phyloP scores from a whole-genome alignment of 441 rosid species.

The Brassica balearica region DNA sequence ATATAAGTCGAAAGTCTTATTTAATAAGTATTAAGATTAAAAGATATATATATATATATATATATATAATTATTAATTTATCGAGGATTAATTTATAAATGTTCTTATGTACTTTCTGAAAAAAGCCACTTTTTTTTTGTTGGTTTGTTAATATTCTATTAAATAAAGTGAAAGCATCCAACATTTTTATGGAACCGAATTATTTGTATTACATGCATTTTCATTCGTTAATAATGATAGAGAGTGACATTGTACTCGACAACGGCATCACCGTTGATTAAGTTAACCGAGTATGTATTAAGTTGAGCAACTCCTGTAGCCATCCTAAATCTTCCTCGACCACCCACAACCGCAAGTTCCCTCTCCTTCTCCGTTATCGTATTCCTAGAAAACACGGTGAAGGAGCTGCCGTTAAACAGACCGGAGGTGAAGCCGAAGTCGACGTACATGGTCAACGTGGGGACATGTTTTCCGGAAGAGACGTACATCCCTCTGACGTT shows the following conservation, averaged over 20 bases:
- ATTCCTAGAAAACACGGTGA: conserved; percentile 45
- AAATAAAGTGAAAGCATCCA: neutral
- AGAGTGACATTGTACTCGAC: conserved; percentile 57
- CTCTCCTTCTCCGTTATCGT: conserved; percentile 47
- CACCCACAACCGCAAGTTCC: conserved; percentile 65
- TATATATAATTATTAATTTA: no score
- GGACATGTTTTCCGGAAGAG: conserved; percentile 32
- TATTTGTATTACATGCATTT: neutral
- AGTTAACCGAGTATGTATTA: conserved; percentile 47
- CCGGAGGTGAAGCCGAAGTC: conserved; percentile 42
- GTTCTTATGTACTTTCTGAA: no score
- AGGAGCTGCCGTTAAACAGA: conserved; percentile 36
- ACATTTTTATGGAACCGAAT: neutral
- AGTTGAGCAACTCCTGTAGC: conserved; percentile 54
- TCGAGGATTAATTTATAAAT: no score
- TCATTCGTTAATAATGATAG: conserved; percentile 43
- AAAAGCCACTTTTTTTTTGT: no score
- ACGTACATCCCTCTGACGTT: conserved; percentile 44
- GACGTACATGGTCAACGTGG: conserved; percentile 34
- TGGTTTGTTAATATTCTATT: neutral
- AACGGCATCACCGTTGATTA: conserved; percentile 48
- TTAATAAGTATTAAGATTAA: no score
- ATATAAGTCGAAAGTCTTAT: no score
- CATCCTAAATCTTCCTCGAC: conserved; percentile 59
- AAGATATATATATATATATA: no score